Evolutionary conservation across 805 yeast genomes (phyloP).

Genomic region (Saccharomycopsis babjevae): DNA sequence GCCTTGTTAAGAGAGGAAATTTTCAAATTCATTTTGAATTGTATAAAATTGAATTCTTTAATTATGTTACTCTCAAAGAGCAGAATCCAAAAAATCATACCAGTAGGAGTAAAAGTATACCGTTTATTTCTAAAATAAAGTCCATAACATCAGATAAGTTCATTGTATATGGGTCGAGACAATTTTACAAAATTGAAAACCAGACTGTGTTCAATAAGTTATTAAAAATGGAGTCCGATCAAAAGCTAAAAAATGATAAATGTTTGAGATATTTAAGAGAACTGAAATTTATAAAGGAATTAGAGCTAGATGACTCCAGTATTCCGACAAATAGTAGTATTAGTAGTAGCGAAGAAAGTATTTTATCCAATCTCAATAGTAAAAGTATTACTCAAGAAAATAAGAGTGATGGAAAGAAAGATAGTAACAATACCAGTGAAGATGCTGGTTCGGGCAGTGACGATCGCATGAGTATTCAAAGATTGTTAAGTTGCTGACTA

Average conservation of each 20-base stretch:
- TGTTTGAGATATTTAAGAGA: constrained; percentile 5
- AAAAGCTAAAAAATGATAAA: not conserved
- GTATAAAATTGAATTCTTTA: constrained; percentile 11
- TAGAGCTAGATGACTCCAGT: not conserved
- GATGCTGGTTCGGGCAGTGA: not conserved
- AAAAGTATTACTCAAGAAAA: not conserved
- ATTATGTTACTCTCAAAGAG: not conserved
- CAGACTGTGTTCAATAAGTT: constrained; percentile 1
- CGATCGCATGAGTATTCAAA: constrained; percentile 8
- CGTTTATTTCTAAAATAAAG: constrained; percentile 4
- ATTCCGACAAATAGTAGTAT: not conserved
- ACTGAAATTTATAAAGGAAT: constrained; percentile 7
- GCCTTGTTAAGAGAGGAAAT: constrained; percentile 12
- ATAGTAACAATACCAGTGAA: not conserved
- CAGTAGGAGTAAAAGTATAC: not conserved
- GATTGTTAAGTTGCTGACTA: not conserved
- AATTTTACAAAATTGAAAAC: constrained; percentile 12
- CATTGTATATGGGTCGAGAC: constrained; percentile 15
- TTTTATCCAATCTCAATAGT: not conserved
- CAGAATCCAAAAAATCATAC: not conserved
- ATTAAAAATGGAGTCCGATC: constrained; percentile 1
- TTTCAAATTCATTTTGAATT: constrained; percentile 13
- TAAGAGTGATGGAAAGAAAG: not conserved
- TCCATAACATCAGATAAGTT: constrained; percentile 8
- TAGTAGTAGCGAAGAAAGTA: not conserved